Evolutionary conservation across 2,329 filamentous ascomycete genomes (phyloP), one percentile per base, ranked within the genome.

Genomic region (Phaeophleospora eucalypticola): DNA sequence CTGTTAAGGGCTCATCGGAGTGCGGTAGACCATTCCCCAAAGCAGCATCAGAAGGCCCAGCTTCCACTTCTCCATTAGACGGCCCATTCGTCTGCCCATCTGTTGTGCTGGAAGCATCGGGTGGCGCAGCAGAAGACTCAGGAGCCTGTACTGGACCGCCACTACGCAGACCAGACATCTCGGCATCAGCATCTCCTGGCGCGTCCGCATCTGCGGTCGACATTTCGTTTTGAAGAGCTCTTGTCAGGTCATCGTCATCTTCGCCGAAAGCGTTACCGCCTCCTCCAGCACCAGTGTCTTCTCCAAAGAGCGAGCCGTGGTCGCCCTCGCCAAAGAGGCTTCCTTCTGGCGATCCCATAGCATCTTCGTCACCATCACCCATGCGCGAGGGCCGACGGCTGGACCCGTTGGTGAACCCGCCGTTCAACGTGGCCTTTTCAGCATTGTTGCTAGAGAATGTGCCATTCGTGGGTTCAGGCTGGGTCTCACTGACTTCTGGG

Each of bases 271-370:
- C 36, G 37, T 59, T 60, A 17, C 54, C 54, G 78, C 72, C 63
- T 67, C 67, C 75, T 41, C 71, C 72, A 17, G 70, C 68, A 10
- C 67, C 71, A 18, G 70, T 73, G 63, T 68, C 83, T 65, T 85
- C 82, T 2, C 91, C 93, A 64, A 97, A 98, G 1, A 98, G 74
- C 2, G 89, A 95, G 38, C 63, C 64, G 43, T 66, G 64, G 40
- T 89, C 89, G 16, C 83, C 81, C 57, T 88, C 89, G 1, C 86
- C 86, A 9, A 96, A 96, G 0, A 96, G 73, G 39, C 88, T 95
- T 52, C 91, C 86, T 9, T 83, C 81, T 1, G 84, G 88, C 32
- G 83, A 74, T 58, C 82, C 73, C 64, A 76, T 65, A 17, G 76
- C 80, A 60, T 86, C 82, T 32, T 79, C 79, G 15, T 73, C 73